Base-by-base conservation (phyloP, 495 filamentous ascomycete genomes). In the Patellaria atrata region DNA sequence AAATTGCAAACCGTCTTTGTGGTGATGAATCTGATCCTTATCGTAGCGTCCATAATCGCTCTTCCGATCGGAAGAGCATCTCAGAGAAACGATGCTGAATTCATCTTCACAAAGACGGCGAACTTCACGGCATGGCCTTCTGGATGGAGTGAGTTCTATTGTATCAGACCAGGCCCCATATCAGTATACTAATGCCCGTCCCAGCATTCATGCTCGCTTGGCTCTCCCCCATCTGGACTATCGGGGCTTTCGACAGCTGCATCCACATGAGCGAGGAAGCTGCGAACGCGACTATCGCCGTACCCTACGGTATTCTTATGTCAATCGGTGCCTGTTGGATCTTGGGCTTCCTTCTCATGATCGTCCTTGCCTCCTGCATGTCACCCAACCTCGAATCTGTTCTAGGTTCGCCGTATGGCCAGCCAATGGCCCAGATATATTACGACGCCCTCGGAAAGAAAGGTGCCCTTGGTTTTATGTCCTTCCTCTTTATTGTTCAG, bases 181-280 rank as follows among this genome's bases (percentile, higher is more conserved):
- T 8, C 8, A 39, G 22, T 17, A 24, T 4, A 7, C n/a, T 35
- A 34, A 17, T 7, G n/a, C 4, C 15, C 18, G 19, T 4, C 5
- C 27, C 23, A 70, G 58, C 72, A 0, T 79, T 77, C 43, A 76
- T 79, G 58, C 48, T 79, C 17, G 50, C 67, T 5, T 78, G 75
- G 75, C 55, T 79, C 4, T 62, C 55, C 10, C 73, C 75, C 0
- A 77, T 79, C 31, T 79, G 75, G 75, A 74, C 72, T 0, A 75
- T 78, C 40, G 73, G 72, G 0, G 63, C 43, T 1, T 61, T 61
- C 34, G 57, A 62, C 39, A 44, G 35, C 14, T 62, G 54, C 31
- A 51, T 72, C 6, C 71, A 76, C 50, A 76, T 76, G 62, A 66
- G 60, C 25, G 75, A 78, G 47, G 75, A 79, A 44, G 73, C 72